Evolutionary conservation across 2,329 filamentous ascomycete genomes (phyloP).

Genomic region (Fragosphaeria purpurea): DNA sequence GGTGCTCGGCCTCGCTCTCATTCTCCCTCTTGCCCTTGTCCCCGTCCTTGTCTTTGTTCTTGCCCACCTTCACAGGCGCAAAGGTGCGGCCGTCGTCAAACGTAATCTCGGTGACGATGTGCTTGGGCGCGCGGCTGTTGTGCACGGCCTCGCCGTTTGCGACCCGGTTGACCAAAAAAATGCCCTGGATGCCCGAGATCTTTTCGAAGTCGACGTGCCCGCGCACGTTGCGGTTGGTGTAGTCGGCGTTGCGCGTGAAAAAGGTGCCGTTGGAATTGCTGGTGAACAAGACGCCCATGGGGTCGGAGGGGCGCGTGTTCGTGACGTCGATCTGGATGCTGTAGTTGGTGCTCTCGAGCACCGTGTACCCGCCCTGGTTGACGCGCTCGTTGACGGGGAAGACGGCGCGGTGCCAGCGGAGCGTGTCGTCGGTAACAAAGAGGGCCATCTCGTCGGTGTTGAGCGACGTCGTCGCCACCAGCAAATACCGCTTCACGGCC

Average conservation of each 20-base stretch:
- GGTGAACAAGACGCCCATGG: constrained; percentile 83
- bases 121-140: constrained; percentile 45
- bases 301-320: constrained; percentile 51
- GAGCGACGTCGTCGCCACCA: constrained; percentile 70
- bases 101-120: constrained; percentile 71
- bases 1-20: constrained; percentile 35
- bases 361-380: constrained; percentile 80
- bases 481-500: constrained; percentile 73
- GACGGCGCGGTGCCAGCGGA: constrained; percentile 82
- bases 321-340: constrained; percentile 95
- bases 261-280: constrained; percentile 97
- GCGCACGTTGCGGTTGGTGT: constrained; percentile 71
- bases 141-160: constrained; percentile 74
- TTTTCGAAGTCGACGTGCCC: constrained; percentile 94
- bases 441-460: constrained; percentile 85
- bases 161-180: constrained; percentile 82
- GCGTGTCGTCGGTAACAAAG: constrained; percentile 76
- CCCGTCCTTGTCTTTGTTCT: constrained; percentile 21
- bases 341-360: constrained; percentile 94
- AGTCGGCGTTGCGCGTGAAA: constrained; percentile 82
- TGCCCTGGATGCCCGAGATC: constrained; percentile 80
- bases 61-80: constrained; percentile 55
- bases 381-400: constrained; percentile 74
- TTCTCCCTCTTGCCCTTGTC: constrained; percentile 38
- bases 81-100: constrained; percentile 94